Evolutionary conservation across 495 filamentous ascomycete genomes (phyloP).

Genomic region (Xylaria scruposa): DNA sequence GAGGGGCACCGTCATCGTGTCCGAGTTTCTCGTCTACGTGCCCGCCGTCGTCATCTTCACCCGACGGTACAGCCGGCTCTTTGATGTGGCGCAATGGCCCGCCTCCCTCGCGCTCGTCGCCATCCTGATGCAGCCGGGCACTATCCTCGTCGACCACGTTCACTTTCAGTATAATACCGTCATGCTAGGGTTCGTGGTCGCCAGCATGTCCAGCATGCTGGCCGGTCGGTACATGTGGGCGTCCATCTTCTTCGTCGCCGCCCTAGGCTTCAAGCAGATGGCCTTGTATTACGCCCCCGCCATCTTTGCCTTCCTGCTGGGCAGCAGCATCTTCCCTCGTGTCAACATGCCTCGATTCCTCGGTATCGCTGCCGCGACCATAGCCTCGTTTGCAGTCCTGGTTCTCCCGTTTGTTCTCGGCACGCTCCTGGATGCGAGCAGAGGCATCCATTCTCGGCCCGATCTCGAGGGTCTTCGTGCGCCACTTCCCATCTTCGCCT

Average conservation of each 20-base stretch:
- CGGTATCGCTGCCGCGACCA: conserved; percentile 74
- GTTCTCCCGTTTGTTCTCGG: conserved; percentile 76
- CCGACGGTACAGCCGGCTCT: conserved; percentile 74
- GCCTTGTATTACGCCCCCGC: conserved; percentile 94
- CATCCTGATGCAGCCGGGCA: conserved; percentile 89
- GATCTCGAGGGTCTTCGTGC: conserved; percentile 58
- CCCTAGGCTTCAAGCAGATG: conserved; percentile 98
- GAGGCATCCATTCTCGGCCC: conserved; percentile 57
- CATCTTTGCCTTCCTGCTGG: conserved; percentile 90
- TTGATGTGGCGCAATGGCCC: conserved; percentile 75
- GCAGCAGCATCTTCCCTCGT: conserved; percentile 78
- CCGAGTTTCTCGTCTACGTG: conserved; percentile 88
- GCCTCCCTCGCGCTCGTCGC: conserved; percentile 84
- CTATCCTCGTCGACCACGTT: conserved; percentile 94
- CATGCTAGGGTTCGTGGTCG: conserved; percentile 89
- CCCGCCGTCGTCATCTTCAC: conserved; percentile 86
- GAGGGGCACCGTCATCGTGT: conserved; percentile 86
- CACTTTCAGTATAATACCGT: conserved; percentile 99
- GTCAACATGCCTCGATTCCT: conserved; percentile 73
- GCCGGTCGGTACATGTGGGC: conserved; percentile 86
- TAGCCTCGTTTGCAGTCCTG: conserved; percentile 74
- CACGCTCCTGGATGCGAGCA: conserved; percentile 62
- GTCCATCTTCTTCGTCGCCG: conserved; percentile 91
- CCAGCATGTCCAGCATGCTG: conserved; percentile 85
- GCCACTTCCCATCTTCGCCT: conserved; percentile 62